A percentile compares a stretch with the other conserved stretches of the same genome.
Conservation (phyloP, 768 basidiomycete genomes). For the Mycena olivaceomarginata region DNA sequence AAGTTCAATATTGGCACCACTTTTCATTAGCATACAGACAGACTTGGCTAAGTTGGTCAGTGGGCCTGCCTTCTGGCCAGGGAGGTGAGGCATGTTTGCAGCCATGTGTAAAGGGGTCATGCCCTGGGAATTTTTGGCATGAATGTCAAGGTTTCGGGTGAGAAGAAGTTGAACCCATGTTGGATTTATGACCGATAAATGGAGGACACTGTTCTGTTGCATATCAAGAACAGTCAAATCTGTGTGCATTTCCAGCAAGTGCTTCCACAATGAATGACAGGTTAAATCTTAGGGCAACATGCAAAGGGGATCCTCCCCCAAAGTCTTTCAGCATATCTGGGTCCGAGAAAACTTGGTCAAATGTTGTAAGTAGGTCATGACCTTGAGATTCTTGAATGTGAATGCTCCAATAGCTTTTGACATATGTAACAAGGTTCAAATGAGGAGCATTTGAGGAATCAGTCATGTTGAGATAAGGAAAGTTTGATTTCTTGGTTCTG, state of each 20-base stretch:
- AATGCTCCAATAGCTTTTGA: conserved; percentile 23
- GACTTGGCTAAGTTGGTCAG: conserved; percentile 20
- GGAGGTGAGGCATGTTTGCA: conserved; percentile 19
- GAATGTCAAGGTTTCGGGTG: neutral
- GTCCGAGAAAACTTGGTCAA: conserved; percentile 14
- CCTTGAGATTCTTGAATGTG: conserved; percentile 34
- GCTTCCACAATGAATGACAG: conserved; percentile 31
- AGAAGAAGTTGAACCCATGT: conserved; percentile 23
- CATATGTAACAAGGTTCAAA: conserved; percentile 33
- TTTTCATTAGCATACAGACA: conserved; percentile 7
- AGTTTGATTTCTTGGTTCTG: neutral
- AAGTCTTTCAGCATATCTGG: conserved; percentile 4
- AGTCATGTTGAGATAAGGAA: neutral
- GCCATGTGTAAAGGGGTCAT: conserved; percentile 38
- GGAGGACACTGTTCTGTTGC: conserved; percentile 22
- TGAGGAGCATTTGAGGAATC: neutral
- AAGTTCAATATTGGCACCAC: conserved; percentile 26
- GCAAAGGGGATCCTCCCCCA: conserved; percentile 36
- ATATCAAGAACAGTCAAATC: conserved; percentile 3
- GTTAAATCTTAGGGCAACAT: conserved; percentile 39
- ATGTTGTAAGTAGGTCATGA: conserved; percentile 22
- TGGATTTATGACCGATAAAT: conserved; percentile 31
- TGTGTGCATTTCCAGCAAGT: neutral
- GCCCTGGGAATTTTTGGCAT: conserved; percentile 26
- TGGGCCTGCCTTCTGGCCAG: neutral